Evolutionary conservation across 208 protist species (phyloP).

Genomic region (Blechomonas ayalai): DNA sequence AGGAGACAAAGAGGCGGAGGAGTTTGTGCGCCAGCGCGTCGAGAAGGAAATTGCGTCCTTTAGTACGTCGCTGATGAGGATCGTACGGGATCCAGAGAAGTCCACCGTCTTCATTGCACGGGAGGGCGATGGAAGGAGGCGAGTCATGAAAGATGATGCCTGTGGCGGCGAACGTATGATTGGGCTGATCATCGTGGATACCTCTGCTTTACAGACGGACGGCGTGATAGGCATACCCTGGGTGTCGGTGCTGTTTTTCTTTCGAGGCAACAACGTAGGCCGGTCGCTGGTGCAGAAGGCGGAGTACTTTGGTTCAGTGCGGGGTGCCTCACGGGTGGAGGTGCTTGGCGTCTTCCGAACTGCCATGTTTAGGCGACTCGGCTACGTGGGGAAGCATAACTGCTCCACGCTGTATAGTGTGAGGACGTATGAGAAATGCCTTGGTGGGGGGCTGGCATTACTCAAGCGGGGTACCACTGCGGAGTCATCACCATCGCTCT

Average conservation of each 20-base stretch:
- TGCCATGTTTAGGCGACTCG: no score
- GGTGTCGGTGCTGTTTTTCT: conserved; percentile 15
- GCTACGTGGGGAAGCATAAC: no score
- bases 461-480: no score
- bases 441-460: no score
- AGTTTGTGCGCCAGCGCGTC: not conserved
- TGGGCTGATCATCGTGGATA: conserved; percentile 13
- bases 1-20: not conserved
- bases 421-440: no score
- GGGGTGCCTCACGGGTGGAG: conserved; percentile 1
- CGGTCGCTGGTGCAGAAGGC: conserved; percentile 13
- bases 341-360: no score
- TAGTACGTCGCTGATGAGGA: not conserved
- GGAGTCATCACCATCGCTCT: no score
- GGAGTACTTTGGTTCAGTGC: conserved; percentile 3
- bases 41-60: not conserved
- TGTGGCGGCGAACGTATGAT: not conserved
- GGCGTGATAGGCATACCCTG: conserved; percentile 8
- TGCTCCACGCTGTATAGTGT: no score
- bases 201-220: not conserved
- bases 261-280: conserved; percentile 11
- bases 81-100: not conserved
- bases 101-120: not conserved
- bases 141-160: conserved; percentile 2
- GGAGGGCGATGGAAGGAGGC: not conserved